Percentiles rank a stretch among this genome's conserved stretches.
These are phyloP conservation scores for Fusarium camptoceras DNA, from an alignment of 2,329 filamentous ascomycete species.

Conservation along the genomic window DNA sequence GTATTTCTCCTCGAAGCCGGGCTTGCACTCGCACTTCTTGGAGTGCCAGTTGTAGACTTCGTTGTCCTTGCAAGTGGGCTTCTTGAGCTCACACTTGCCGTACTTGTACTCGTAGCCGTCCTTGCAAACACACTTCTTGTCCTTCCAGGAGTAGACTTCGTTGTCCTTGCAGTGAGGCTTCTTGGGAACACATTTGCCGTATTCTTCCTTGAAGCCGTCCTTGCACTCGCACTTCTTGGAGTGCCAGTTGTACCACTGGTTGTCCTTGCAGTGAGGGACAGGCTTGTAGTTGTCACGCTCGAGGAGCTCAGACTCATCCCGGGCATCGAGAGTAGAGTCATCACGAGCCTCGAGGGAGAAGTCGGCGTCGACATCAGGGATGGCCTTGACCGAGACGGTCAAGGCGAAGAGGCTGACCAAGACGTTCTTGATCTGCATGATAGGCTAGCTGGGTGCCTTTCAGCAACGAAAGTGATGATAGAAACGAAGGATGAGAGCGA, in stretches of 20 bases:
- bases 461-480: conserved; percentile 21
- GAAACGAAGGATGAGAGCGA: conserved; percentile 24
- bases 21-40: conserved; percentile 28
- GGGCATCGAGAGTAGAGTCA: conserved; percentile 27
- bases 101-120: conserved; percentile 17
- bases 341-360: conserved; percentile 35
- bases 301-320: conserved; percentile 16
- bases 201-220: conserved; percentile 15
- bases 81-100: conserved; percentile 23
- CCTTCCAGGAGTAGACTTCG: background rate
- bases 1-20: conserved; percentile 22
- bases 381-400: conserved; percentile 38
- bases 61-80: conserved; percentile 16
- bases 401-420: conserved; percentile 36
- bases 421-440: conserved; percentile 40
- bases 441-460: conserved; percentile 36
- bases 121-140: conserved; percentile 27
- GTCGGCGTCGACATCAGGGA: conserved; percentile 34
- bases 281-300: conserved; percentile 24
- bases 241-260: conserved; percentile 3
- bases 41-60: background rate
- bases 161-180: conserved; percentile 14
- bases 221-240: conserved; percentile 28
- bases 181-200: conserved; percentile 27
- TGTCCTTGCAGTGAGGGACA: conserved; percentile 1